A percentile compares a stretch with the other conserved stretches of the same genome.
phyloP scores from a whole-genome alignment of 2,329 filamentous ascomycete genomes.

The Aureobasidium sp. region DNA sequence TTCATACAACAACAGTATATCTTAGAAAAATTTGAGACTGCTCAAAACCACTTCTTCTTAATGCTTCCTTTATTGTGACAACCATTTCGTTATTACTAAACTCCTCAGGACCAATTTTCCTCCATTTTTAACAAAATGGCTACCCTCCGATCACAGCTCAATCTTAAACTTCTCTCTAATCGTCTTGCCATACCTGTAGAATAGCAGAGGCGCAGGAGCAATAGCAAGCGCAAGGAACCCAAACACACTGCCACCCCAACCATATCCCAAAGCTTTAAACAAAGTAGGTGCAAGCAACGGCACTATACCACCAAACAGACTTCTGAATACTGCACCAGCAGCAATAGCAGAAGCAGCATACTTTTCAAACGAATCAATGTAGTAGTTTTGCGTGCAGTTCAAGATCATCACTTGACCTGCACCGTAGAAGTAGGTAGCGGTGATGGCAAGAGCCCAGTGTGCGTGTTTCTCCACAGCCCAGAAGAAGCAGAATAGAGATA shows the following conservation, averaged over 20 bases:
- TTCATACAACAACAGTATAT: not conserved
- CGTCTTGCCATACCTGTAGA: conserved; percentile 39
- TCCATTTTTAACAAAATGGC: not conserved
- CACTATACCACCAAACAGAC: conserved; percentile 39
- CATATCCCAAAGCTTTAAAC: conserved; percentile 38
- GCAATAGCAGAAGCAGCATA: conserved; percentile 44
- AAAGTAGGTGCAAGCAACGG: conserved; percentile 37
- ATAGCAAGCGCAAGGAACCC: conserved; percentile 37
- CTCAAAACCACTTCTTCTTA: not conserved
- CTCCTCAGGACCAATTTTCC: too few relatives aligned
- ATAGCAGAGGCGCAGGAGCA: conserved; percentile 42
- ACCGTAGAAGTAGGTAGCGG: conserved; percentile 40
- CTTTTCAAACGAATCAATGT: conserved; percentile 44
- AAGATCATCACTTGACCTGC: conserved; percentile 47
- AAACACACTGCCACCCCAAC: conserved; percentile 43
- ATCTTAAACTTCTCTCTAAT: conserved; percentile 39
- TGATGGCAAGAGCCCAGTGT: conserved; percentile 35
- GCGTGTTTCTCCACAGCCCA: conserved; percentile 35
- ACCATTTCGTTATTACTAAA: not conserved
- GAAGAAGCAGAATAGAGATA: conserved; percentile 36
- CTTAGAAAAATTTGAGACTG: not conserved
- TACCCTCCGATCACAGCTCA: conserved; percentile 18
- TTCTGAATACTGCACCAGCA: conserved; percentile 40
- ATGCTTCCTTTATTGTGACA: not conserved
- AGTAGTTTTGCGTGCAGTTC: conserved; percentile 47